A percentile compares a stretch with the other conserved stretches of the same genome.
Conservation (phyloP, 805 yeast genomes). For the Wickerhamiella lipophila region DNA sequence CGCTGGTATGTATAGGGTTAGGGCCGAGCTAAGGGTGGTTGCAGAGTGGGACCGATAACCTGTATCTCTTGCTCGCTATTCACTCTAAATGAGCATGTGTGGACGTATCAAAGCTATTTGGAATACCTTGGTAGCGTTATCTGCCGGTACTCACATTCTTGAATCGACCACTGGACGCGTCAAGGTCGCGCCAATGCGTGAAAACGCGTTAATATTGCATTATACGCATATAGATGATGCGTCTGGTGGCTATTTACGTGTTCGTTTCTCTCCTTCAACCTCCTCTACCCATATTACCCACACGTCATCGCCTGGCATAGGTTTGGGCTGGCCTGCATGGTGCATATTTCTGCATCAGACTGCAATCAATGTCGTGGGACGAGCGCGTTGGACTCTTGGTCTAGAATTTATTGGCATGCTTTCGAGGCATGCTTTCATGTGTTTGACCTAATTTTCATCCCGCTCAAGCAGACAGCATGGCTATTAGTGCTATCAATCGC, state of each 20-base stretch:
- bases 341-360: neutral
- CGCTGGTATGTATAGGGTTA: conserved; percentile 11
- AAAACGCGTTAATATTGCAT: neutral
- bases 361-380: neutral
- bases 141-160: neutral
- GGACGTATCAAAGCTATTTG: no score
- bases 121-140: neutral
- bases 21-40: neutral
- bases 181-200: neutral
- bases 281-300: neutral
- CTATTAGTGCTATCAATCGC: neutral
- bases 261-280: neutral
- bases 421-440: no score
- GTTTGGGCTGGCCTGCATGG: conserved; percentile 1
- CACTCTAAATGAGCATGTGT: no score
- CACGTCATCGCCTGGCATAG: neutral
- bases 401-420: neutral
- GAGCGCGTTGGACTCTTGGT: neutral
- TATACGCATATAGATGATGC: neutral
- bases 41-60: neutral
- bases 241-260: neutral
- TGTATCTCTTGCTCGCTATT: no score
- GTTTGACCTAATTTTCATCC: no score
- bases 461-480: neutral
- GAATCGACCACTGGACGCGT: neutral